A percentile compares a stretch with the other conserved stretches of the same genome.
Evolutionary conservation across 192 early-diverging fungal genomes (phyloP).

Genomic region (Coemansia sp.): DNA sequence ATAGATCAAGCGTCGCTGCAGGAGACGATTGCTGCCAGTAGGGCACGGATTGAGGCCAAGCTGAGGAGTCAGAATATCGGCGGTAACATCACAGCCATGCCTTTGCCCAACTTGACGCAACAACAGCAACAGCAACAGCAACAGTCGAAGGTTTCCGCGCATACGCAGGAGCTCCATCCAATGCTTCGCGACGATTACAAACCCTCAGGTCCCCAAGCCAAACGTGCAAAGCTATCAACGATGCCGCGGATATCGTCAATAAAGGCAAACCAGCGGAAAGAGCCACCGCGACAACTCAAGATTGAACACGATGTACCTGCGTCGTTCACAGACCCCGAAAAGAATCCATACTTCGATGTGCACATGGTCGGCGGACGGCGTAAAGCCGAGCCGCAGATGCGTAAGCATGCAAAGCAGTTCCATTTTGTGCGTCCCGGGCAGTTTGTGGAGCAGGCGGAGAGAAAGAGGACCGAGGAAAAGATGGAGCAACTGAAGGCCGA

Average conservation of each 20-base stretch:
- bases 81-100: neutral
- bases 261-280: constrained; percentile 71
- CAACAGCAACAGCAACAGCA: constrained; percentile 16
- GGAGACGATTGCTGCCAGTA: constrained; percentile 36
- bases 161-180: constrained; percentile 30
- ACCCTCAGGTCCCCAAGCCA: constrained; percentile 28
- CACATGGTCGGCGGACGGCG: constrained; percentile 46
- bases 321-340: constrained; percentile 64
- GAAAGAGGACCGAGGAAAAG: constrained; percentile 70
- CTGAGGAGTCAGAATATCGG: constrained; percentile 22
- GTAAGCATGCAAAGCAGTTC: constrained; percentile 56
- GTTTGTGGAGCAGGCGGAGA: constrained; percentile 79
- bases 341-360: constrained; percentile 91
- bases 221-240: constrained; percentile 30
- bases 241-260: constrained; percentile 56
- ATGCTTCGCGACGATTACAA: constrained; percentile 52
- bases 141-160: constrained; percentile 1
- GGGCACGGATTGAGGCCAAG: constrained; percentile 36
- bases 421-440: constrained; percentile 83
- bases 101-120: constrained; percentile 6
- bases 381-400: constrained; percentile 44
- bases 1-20: constrained; percentile 15
- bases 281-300: constrained; percentile 56
- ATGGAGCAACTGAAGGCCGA: constrained; percentile 51
- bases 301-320: constrained; percentile 51